These are phyloP conservation scores for Ogataea thermomethanolica DNA, from an alignment of 805 yeast genomes.

Conservation along the genomic window DNA sequence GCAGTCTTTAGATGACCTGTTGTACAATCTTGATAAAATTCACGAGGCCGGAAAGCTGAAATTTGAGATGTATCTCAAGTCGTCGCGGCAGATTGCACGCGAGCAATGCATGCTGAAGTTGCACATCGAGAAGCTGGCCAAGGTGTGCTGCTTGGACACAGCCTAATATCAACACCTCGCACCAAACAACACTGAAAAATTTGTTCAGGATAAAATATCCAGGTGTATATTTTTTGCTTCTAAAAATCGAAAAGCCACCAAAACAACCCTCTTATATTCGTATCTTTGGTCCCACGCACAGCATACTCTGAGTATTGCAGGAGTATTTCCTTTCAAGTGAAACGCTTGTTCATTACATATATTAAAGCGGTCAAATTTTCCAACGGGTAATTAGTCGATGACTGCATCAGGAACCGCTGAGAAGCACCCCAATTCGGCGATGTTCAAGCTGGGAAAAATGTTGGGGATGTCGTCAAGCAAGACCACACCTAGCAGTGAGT, in stretches of 20 bases:
- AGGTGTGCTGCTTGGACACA: slow-evolving; percentile 19
- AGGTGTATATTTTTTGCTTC: slow-evolving; percentile 2
- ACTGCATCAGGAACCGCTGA: slow-evolving; percentile 10
- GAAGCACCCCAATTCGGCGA: slow-evolving; percentile 21
- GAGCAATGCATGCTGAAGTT: slow-evolving; percentile 57
- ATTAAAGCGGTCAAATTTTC: no score
- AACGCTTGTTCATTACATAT: slow-evolving; percentile 1
- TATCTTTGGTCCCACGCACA: neutral
- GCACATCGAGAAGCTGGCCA: slow-evolving; percentile 37
- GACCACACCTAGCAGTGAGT: slow-evolving; percentile 1
- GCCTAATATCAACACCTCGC: slow-evolving; percentile 6
- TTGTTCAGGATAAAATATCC: slow-evolving; percentile 2
- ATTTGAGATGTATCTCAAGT: slow-evolving; percentile 40
- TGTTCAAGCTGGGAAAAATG: slow-evolving; percentile 24
- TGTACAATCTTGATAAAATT: slow-evolving; percentile 53
- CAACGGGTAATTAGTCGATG: neutral
- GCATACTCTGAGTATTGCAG: slow-evolving; percentile 5
- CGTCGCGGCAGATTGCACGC: slow-evolving; percentile 53
- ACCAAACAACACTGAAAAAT: slow-evolving; percentile 7
- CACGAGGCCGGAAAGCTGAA: slow-evolving; percentile 47
- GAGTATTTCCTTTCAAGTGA: slow-evolving; percentile 1
- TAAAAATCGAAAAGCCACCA: slow-evolving; percentile 1
- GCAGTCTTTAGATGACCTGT: slow-evolving; percentile 66
- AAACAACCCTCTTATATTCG: neutral
- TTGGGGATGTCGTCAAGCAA: slow-evolving; percentile 18